Evolutionary conservation across 164 flowering plant species (phyloP).

Genomic region (Brasenia schreberi): DNA sequence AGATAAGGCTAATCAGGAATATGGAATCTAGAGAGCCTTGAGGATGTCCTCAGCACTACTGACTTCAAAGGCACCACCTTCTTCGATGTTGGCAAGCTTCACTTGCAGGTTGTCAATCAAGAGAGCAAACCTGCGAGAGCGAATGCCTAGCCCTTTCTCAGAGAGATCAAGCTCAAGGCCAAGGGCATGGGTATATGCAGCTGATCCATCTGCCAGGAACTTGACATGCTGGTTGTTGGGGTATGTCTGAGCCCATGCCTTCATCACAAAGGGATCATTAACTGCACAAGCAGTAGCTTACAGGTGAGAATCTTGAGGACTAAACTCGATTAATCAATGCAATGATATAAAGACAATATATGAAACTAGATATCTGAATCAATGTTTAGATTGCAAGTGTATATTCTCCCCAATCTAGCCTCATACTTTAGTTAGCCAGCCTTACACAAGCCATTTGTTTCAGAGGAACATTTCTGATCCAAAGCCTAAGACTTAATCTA

Average conservation of each 20-base stretch:
- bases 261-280: slow-evolving; percentile 96
- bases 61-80: slow-evolving; percentile 74
- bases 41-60: slow-evolving; percentile 82
- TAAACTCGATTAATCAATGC: too few relatives aligned
- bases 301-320: neutral
- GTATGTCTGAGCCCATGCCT: slow-evolving; percentile 80
- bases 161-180: slow-evolving; percentile 86
- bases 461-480: too few relatives aligned
- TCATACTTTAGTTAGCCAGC: too few relatives aligned
- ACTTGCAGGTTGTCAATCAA: slow-evolving; percentile 79
- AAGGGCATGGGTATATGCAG: slow-evolving; percentile 58
- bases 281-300: slow-evolving; percentile 29
- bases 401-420: too few relatives aligned
- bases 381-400: too few relatives aligned
- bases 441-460: too few relatives aligned
- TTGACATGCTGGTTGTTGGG: slow-evolving; percentile 76
- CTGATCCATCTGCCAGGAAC: slow-evolving; percentile 90
- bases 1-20: neutral
- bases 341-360: too few relatives aligned
- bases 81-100: slow-evolving; percentile 61
- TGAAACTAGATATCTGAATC: too few relatives aligned
- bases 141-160: slow-evolving; percentile 75
- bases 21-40: slow-evolving; percentile 41
- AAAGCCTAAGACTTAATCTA: too few relatives aligned
- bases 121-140: slow-evolving; percentile 71